A percentile compares a stretch with the other conserved stretches of the same genome.
phyloP scores from a whole-genome alignment of 2,329 filamentous ascomycete genomes.

The Penicillium sp. region DNA sequence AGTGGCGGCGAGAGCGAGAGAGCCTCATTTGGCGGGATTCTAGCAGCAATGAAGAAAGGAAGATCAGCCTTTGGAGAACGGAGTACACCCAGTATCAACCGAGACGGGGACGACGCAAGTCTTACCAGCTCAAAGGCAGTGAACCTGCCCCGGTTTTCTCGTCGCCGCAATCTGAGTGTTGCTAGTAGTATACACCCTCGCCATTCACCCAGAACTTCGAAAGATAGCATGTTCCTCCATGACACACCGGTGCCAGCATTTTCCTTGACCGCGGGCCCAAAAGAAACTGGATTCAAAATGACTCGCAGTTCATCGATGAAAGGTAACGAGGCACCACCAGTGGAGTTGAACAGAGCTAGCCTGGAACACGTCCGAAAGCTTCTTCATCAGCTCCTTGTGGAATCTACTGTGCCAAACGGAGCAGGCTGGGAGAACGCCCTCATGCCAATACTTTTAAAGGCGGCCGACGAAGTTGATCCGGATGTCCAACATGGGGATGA shows the following conservation, averaged over 20 bases:
- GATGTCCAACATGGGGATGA: conserved; percentile 88
- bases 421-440: conserved; percentile 86
- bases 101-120: conserved; percentile 66
- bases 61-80: conserved; percentile 73
- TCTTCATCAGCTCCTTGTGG: conserved; percentile 77
- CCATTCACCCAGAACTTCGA: conserved; percentile 69
- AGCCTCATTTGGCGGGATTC: conserved; percentile 68
- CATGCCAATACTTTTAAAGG: conserved; percentile 84
- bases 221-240: conserved; percentile 51
- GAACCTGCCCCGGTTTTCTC: conserved; percentile 62
- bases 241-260: conserved; percentile 39
- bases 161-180: conserved; percentile 81
- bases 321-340: conserved; percentile 69
- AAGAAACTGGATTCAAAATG: conserved; percentile 50
- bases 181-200: conserved; percentile 73
- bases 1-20: conserved; percentile 72
- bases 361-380: conserved; percentile 84
- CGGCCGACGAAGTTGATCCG: conserved; percentile 91
- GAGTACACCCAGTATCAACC: conserved; percentile 70
- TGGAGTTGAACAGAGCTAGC: conserved; percentile 85
- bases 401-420: conserved; percentile 71
- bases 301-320: conserved; percentile 83
- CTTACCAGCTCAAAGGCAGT: conserved; percentile 62
- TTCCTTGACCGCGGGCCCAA: conserved; percentile 42
- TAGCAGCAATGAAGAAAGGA: conserved; percentile 74